Evolutionary conservation across 192 early-diverging fungal genomes (phyloP).

Genomic region (Backusella morwellensis): DNA sequence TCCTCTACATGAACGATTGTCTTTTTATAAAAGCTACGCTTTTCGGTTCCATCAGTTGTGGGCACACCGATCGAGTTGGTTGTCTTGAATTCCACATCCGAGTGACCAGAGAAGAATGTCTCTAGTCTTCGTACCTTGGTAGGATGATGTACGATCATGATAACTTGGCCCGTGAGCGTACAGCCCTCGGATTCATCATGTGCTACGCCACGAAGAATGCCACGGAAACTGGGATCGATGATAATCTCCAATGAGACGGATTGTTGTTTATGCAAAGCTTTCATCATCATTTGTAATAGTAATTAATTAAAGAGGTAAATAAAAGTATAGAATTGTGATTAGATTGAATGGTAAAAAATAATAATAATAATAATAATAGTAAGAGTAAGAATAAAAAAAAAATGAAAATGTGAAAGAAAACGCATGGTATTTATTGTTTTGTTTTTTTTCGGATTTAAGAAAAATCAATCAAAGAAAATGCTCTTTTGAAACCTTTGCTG

Average conservation of each 20-base stretch:
- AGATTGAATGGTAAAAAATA: background rate
- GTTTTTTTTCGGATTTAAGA: background rate
- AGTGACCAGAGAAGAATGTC: slow-evolving; percentile 10
- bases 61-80: slow-evolving; percentile 6
- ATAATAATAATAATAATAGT: background rate
- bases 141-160: slow-evolving; percentile 3
- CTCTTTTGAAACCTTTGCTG: background rate
- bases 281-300: background rate
- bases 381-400: background rate
- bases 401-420: background rate
- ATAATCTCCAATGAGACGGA: background rate
- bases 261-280: background rate
- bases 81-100: slow-evolving; percentile 16
- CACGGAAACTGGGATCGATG: background rate
- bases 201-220: slow-evolving; percentile 20
- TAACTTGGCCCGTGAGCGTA: slow-evolving; percentile 5
- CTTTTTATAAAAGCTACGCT: background rate
- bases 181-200: slow-evolving; percentile 33
- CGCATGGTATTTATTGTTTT: background rate
- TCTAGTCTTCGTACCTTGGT: slow-evolving; percentile 19
- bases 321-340: background rate
- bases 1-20: background rate
- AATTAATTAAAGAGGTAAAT: background rate
- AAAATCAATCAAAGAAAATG: background rate
- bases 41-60: background rate